These are phyloP conservation scores for Penicillium sclerotiorum DNA, from an alignment of 2,329 filamentous ascomycete species.

Conservation along the genomic window DNA sequence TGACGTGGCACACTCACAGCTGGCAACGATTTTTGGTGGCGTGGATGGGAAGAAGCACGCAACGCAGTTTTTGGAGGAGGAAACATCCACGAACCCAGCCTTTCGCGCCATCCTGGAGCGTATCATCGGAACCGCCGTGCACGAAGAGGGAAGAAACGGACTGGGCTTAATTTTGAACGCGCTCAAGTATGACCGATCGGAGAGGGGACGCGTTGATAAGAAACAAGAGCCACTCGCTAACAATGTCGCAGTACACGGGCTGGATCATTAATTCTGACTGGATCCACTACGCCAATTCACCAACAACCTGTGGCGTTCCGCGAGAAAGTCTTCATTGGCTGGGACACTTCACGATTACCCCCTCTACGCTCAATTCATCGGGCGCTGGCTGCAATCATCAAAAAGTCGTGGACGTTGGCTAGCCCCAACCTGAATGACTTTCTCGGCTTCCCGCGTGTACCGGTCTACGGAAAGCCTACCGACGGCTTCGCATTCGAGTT, in stretches of 20 bases:
- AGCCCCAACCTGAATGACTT: constrained; percentile 55
- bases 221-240: too few relatives aligned
- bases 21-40: constrained; percentile 32
- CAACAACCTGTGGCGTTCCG: constrained; percentile 58
- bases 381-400: constrained; percentile 53
- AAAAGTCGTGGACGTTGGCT: constrained; percentile 56
- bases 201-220: too few relatives aligned
- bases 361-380: constrained; percentile 54
- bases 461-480: constrained; percentile 54
- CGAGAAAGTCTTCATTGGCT: constrained; percentile 55
- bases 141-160: constrained; percentile 51
- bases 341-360: constrained; percentile 57
- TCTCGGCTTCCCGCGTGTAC: constrained; percentile 58
- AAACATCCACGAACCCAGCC: constrained; percentile 49
- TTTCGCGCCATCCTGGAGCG: constrained; percentile 55
- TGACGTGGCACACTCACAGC: constrained; percentile 36
- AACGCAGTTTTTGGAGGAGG: constrained; percentile 52
- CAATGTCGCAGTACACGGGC: constrained; percentile 50
- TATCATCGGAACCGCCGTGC: constrained; percentile 53
- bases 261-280: constrained; percentile 60
- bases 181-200: constrained; percentile 55
- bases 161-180: constrained; percentile 56
- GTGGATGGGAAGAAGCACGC: constrained; percentile 41
- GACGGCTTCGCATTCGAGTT: constrained; percentile 60
- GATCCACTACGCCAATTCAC: constrained; percentile 57